Conservation (phyloP, 2,329 filamentous ascomycete genomes). For the Phyllosticta citrichinensis region DNA sequence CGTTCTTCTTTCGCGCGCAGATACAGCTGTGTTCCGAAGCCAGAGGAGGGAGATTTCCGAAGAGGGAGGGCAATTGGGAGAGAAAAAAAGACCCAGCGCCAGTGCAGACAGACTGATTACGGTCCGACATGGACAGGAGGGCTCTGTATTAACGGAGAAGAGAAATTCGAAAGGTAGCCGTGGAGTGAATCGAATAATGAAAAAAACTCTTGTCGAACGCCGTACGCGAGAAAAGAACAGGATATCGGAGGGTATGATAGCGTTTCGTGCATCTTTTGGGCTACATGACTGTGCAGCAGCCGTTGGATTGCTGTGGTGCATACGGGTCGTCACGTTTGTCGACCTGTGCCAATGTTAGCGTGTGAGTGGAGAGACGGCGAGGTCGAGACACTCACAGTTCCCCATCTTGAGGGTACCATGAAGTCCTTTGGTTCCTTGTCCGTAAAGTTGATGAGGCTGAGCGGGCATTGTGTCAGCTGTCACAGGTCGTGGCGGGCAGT, state of each 20-base stretch:
- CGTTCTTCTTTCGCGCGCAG: conserved; percentile 3
- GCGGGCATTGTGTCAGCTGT: not conserved
- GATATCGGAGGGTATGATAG: conserved; percentile 7
- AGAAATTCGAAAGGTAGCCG: conserved; percentile 1
- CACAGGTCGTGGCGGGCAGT: conserved; percentile 3
- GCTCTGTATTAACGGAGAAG: conserved; percentile 11
- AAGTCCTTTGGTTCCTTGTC: conserved; percentile 91
- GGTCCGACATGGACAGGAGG: not conserved
- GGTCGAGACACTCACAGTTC: conserved; percentile 45
- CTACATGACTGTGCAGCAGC: conserved; percentile 94
- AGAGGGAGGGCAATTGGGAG: not conserved
- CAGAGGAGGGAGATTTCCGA: not conserved
- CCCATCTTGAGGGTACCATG: conserved; percentile 98
- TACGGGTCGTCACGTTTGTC: conserved; percentile 98
- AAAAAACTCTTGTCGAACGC: conserved; percentile 9
- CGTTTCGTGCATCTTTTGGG: conserved; percentile 2
- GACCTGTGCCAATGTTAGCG: conserved; percentile 43
- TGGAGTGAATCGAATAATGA: conserved; percentile 7
- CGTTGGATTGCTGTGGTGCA: conserved; percentile 81
- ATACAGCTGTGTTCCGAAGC: conserved; percentile 1
- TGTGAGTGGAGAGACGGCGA: not conserved
- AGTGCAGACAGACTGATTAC: not conserved
- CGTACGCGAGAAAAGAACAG: conserved; percentile 6
- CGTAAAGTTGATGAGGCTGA: conserved; percentile 93
- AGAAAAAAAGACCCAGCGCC: conserved; percentile 6